Evolutionary conservation across 176 grass and related monocot species (phyloP), one percentile per base, ranked within the genome.

Genomic region (Metroxylon sagu): DNA sequence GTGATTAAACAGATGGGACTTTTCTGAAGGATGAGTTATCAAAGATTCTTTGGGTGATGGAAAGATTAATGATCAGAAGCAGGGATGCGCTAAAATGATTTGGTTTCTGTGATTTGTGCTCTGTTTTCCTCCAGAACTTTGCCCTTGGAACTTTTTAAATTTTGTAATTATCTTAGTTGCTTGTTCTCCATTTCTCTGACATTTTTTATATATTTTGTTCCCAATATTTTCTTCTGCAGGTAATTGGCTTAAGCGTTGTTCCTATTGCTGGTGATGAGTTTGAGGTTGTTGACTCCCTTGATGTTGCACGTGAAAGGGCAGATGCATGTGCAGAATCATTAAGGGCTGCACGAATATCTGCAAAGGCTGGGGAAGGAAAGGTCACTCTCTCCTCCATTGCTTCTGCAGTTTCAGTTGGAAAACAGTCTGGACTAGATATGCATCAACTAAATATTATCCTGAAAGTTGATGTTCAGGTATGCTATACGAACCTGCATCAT

Each of bases 401-500:
- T 53, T 67, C 80, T 60, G 69, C 81, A 18, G 78, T 90, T 65
- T 90, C 84, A 27, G 71, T 74, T 48, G 77, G 72, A 49, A 90
- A 87, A 16, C 80, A 82, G 71, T 49, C 66, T 14, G 83, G 83
- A 66, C 77, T 96, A 53, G 87, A 96, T 88, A 84, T 69, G 27
- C 92, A 96, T 53, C 86, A 80, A 59, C 62, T 96, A 57, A 96
- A 96, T 77, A 80, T 96, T 62, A 84, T 96, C 77, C 80, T 96
- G 62, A 96, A 96, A 84, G 92, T 96, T 61, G 92, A 96, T 77
- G 89, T 88, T 62, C 92, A 96, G 92, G 92, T 90, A 85, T 18
- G 25, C 7, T 18, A 35, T 43, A 10, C 12, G 35, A 43, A 43
- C 35, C 1, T 43, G 35, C 35, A 43, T 43, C 10, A 43, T 43